Percentiles rank a stretch among this genome's conserved stretches.
Conservation (phyloP, 441 rosid genomes). For the Populus hybrid region DNA sequence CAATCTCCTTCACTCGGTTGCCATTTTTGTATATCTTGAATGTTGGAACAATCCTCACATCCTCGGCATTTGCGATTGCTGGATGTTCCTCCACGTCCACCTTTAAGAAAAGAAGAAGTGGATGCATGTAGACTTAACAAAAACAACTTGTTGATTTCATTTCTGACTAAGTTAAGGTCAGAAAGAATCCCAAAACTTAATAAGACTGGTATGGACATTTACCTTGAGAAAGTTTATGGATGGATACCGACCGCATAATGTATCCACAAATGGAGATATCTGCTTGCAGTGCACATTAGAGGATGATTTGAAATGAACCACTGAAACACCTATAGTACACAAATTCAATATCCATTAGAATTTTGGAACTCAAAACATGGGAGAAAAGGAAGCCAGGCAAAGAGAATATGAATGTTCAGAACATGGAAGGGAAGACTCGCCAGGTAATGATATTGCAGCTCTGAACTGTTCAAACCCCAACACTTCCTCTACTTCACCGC, state of each 20-base stretch:
- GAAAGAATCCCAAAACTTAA: neutral
- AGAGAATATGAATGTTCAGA: neutral
- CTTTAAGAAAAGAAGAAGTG: constrained; percentile 29
- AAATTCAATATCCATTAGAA: constrained; percentile 2
- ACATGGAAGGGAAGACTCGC: constrained; percentile 25
- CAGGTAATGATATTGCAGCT: constrained; percentile 70
- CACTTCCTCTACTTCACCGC: constrained; percentile 82
- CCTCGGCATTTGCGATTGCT: constrained; percentile 61
- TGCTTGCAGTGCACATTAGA: constrained; percentile 75
- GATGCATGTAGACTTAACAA: neutral
- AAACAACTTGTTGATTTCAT: neutral
- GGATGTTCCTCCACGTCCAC: constrained; percentile 66
- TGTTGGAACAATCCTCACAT: constrained; percentile 80
- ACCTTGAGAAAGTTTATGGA: constrained; percentile 88
- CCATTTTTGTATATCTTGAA: constrained; percentile 90
- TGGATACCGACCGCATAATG: constrained; percentile 70
- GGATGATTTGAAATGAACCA: constrained; percentile 66
- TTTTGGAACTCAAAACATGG: neutral
- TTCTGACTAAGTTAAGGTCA: neutral
- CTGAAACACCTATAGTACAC: constrained; percentile 54
- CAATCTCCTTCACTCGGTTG: constrained; percentile 72
- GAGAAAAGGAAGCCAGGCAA: neutral
- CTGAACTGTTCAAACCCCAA: constrained; percentile 65
- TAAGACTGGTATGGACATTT: constrained; percentile 8
- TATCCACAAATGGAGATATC: constrained; percentile 66